These are phyloP conservation scores for Cercophora scortea DNA, from an alignment of 495 filamentous ascomycete species.

Conservation along the genomic window DNA sequence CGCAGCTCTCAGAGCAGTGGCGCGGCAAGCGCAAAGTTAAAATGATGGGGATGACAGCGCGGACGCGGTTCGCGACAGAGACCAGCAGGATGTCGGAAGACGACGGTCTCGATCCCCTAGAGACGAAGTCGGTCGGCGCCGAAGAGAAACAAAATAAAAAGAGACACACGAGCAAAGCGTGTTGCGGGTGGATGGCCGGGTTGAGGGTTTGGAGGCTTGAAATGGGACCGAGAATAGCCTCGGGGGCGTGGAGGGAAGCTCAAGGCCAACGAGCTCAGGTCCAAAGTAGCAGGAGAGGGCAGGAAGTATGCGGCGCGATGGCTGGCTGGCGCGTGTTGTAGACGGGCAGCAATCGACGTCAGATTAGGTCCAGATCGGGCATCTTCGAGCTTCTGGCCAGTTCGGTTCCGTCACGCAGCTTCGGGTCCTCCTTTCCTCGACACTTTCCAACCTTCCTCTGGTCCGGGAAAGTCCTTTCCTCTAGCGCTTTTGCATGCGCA, in stretches of 20 bases:
- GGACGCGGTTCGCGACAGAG: background rate
- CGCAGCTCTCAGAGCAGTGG: constrained; percentile 12
- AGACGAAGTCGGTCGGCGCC: constrained; percentile 12
- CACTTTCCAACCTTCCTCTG: background rate
- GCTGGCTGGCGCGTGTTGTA: background rate
- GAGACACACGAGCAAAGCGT: background rate
- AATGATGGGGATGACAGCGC: constrained; percentile 2
- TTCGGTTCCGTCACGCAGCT: background rate
- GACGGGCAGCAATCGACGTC: constrained; percentile 5
- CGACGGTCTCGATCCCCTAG: background rate
- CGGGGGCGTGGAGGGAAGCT: too few relatives aligned
- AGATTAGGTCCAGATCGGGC: constrained; percentile 15
- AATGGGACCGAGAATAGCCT: too few relatives aligned
- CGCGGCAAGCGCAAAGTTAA: constrained; percentile 16
- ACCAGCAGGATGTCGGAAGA: background rate
- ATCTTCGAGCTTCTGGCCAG: constrained; percentile 9
- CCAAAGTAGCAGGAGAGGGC: background rate
- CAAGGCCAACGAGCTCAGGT: too few relatives aligned
- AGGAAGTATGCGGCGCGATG: constrained; percentile 1
- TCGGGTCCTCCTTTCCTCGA: background rate
- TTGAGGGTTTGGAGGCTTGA: too few relatives aligned
- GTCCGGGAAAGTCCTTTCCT: background rate
- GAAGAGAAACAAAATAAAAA: background rate
- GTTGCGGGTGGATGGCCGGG: too few relatives aligned
- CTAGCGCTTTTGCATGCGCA: constrained; percentile 6